phyloP scores from a whole-genome alignment of 192 early-diverging fungal species.

The Coemansia sp. region DNA sequence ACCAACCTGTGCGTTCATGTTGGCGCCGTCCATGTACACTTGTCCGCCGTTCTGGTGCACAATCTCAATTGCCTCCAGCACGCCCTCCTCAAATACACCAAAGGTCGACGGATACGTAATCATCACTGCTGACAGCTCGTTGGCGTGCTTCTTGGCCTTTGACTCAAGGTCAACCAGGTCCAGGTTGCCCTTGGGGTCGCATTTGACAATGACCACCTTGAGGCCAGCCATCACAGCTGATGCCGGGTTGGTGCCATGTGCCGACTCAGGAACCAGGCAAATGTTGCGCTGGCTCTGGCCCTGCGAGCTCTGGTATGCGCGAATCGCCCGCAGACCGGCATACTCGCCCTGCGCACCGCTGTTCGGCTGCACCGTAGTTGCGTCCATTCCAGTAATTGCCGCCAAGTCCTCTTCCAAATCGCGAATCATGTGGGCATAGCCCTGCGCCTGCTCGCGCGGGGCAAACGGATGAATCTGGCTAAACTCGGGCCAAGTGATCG shows the following conservation, averaged over 20 bases:
- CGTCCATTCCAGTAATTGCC: slow-evolving; percentile 92
- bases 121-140: slow-evolving; percentile 90
- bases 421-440: slow-evolving; percentile 84
- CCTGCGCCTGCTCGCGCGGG: slow-evolving; percentile 89
- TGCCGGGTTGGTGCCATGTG: slow-evolving; percentile 99
- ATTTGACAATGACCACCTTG: slow-evolving; percentile 90
- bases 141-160: slow-evolving; percentile 87
- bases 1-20: slow-evolving; percentile 87
- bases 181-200: slow-evolving; percentile 88
- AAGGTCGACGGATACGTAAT: slow-evolving; percentile 99
- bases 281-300: slow-evolving; percentile 86
- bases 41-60: slow-evolving; percentile 94
- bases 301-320: slow-evolving; percentile 83
- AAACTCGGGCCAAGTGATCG: slow-evolving; percentile 99
- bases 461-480: slow-evolving; percentile 95
- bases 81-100: slow-evolving; percentile 94
- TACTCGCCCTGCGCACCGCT: slow-evolving; percentile 99
- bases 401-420: slow-evolving; percentile 88
- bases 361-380: slow-evolving; percentile 95
- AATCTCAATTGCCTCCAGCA: slow-evolving; percentile 84
- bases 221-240: slow-evolving; percentile 97
- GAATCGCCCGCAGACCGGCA: slow-evolving; percentile 92
- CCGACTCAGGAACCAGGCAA: slow-evolving; percentile 96
- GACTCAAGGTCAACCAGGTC: slow-evolving; percentile 85
- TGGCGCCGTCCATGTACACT: slow-evolving; percentile 98